Evolutionary conservation across 768 basidiomycete genomes (phyloP).

Genomic region (Auricularia auricula-judae): DNA sequence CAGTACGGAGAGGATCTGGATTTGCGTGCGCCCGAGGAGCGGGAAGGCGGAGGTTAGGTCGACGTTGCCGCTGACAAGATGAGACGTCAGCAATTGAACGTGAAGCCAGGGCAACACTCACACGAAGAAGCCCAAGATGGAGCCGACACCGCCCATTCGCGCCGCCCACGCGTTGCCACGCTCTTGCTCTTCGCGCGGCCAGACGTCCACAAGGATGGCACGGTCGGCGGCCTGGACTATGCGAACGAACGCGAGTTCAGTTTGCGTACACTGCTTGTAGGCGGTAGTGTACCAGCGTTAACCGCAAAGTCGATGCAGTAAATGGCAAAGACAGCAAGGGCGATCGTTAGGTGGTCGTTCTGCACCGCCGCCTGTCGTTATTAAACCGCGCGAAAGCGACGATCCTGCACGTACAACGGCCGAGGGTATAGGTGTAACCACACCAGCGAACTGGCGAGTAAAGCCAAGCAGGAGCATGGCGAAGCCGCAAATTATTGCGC

Average conservation of each 20-base stretch:
- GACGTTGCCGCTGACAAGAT: conserved; percentile 56
- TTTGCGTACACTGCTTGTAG: conserved; percentile 3
- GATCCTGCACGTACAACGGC: conserved; percentile 19
- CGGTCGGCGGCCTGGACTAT: conserved; percentile 84
- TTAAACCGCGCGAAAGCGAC: background rate
- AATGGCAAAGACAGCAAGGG: conserved; percentile 62
- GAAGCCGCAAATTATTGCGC: conserved; percentile 49
- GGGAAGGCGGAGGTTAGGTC: conserved; percentile 62
- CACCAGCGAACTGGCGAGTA: conserved; percentile 52
- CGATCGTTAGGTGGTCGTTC: conserved; percentile 61
- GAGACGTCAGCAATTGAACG: background rate
- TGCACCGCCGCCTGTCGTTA: conserved; percentile 13
- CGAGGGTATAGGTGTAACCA: conserved; percentile 28
- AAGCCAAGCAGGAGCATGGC: conserved; percentile 81
- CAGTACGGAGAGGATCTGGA: conserved; percentile 71
- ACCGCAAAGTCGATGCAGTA: conserved; percentile 59
- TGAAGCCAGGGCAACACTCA: conserved; percentile 27
- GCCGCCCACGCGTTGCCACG: conserved; percentile 92
- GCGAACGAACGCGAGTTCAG: conserved; percentile 1
- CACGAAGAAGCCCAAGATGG: conserved; percentile 83
- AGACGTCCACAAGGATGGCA: conserved; percentile 77
- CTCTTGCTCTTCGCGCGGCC: conserved; percentile 66
- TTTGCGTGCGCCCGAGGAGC: conserved; percentile 66
- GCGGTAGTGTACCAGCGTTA: conserved; percentile 32
- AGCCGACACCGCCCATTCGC: conserved; percentile 80